These are phyloP conservation scores for Excoecaria agallocha DNA, from an alignment of 345 rosid genomes.

Conservation along the genomic window DNA sequence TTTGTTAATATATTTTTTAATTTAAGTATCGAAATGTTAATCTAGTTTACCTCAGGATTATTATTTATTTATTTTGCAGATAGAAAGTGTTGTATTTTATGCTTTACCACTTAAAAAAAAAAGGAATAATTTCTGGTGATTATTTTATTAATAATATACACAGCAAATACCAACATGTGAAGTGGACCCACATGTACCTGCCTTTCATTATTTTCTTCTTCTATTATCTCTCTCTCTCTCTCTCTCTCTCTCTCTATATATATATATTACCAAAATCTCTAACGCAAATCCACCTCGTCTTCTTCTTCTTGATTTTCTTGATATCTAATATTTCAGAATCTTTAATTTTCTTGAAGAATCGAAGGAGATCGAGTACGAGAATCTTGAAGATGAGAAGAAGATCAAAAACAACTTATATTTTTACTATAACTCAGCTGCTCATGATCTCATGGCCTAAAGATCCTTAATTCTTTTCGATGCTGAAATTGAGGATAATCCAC, in stretches of 20 bases:
- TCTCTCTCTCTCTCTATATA: not conserved
- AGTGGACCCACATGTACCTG: no score
- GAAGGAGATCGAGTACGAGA: slow-evolving; percentile 2
- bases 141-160: no score
- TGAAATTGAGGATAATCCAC: slow-evolving; percentile 24
- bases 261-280: slow-evolving; percentile 7
- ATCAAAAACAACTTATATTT: not conserved
- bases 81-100: no score
- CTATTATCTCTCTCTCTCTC: not conserved
- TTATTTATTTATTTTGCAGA: no score
- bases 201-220: no score
- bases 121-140: no score
- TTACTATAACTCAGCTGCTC: not conserved
- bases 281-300: slow-evolving; percentile 1
- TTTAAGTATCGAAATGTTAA: no score
- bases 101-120: no score
- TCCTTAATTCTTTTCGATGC: not conserved
- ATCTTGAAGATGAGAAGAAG: slow-evolving; percentile 20
- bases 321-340: not conserved
- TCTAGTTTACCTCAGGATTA: no score
- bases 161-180: no score
- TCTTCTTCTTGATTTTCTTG: not conserved
- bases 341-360: no score
- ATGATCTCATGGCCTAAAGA: slow-evolving; percentile 21
- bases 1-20: no score